phyloP scores from a whole-genome alignment of 495 filamentous ascomycete species.

The Alectoria sarmentosa region DNA sequence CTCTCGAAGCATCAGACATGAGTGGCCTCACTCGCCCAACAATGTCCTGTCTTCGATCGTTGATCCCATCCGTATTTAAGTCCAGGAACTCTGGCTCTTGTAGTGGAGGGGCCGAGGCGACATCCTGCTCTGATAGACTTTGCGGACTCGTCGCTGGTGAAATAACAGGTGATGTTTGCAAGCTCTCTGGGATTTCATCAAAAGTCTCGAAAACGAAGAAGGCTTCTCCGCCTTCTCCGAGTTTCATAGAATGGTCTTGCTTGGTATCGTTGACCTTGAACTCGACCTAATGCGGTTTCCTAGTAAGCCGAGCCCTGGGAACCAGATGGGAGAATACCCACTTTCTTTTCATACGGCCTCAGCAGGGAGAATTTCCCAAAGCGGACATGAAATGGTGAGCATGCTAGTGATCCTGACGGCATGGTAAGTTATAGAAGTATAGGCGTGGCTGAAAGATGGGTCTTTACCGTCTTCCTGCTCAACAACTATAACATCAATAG shows the following conservation, averaged over 20 bases:
- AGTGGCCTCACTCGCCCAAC: conserved; percentile 17
- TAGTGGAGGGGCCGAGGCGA: conserved; percentile 47
- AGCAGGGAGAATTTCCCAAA: conserved; percentile 98
- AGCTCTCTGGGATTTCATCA: conserved; percentile 74
- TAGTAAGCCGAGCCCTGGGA: conserved; percentile 22
- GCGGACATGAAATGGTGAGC: conserved; percentile 96
- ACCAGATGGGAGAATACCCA: conserved; percentile 24
- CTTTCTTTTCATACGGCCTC: conserved; percentile 97
- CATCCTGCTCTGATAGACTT: conserved; percentile 45
- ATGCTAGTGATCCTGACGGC: conserved; percentile 57
- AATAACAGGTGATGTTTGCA: conserved; percentile 91
- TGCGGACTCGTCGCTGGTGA: conserved; percentile 79
- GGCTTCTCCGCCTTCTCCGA: conserved; percentile 94
- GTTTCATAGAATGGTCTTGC: conserved; percentile 95
- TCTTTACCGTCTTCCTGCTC: conserved; percentile 84
- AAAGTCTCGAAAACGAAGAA: conserved; percentile 98
- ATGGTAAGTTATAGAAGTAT: conserved; percentile 8
- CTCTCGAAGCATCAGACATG: conserved; percentile 28
- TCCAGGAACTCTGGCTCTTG: conserved; percentile 83
- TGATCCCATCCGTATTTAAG: conserved; percentile 42
- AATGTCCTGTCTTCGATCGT: conserved; percentile 3
- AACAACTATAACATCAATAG: conserved; percentile 98
- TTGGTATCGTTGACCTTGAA: conserved; percentile 90
- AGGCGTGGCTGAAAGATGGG: background rate
- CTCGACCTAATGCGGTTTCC: conserved; percentile 53